Conservation (phyloP, 441 rosid genomes). For the Adansonia madagascariensis region DNA sequence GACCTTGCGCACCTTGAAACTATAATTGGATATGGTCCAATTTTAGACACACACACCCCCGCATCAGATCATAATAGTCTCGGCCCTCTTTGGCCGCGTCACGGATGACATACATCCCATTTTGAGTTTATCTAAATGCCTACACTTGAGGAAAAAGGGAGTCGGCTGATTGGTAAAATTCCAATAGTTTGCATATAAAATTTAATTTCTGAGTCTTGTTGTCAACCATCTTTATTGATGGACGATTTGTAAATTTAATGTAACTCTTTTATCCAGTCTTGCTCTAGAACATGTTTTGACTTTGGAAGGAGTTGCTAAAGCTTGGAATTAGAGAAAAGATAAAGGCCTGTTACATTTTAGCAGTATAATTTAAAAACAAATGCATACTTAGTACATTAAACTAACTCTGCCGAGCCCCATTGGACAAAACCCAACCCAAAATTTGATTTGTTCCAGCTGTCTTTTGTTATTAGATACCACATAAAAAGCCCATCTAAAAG, state of each 20-base stretch:
- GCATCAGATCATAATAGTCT: too few species aligned
- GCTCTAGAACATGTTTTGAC: too few species aligned
- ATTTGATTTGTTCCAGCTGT: neutral
- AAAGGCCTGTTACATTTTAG: neutral
- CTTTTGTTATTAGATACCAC: neutral
- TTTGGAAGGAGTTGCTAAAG: too few species aligned
- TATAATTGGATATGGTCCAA: neutral
- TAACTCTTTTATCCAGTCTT: too few species aligned
- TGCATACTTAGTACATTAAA: neutral
- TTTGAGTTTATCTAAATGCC: too few species aligned
- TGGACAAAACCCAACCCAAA: slow-evolving; percentile 4
- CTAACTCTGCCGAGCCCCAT: neutral
- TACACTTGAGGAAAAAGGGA: too few species aligned
- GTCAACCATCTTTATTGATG: too few species aligned
- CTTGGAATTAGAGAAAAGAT: neutral
- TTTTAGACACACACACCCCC: neutral
- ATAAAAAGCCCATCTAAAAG: neutral
- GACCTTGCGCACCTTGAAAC: neutral
- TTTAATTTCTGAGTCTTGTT: too few species aligned
- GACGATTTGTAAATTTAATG: too few species aligned
- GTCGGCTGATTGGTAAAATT: too few species aligned
- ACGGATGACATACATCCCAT: neutral
- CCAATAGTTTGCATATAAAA: too few species aligned
- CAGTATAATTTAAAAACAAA: neutral
- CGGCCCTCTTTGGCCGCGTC: neutral